A percentile compares a stretch with the other conserved stretches of the same genome.
phyloP scores from a whole-genome alignment of 495 filamentous ascomycete genomes.

The Aspergillus kassunensis region DNA sequence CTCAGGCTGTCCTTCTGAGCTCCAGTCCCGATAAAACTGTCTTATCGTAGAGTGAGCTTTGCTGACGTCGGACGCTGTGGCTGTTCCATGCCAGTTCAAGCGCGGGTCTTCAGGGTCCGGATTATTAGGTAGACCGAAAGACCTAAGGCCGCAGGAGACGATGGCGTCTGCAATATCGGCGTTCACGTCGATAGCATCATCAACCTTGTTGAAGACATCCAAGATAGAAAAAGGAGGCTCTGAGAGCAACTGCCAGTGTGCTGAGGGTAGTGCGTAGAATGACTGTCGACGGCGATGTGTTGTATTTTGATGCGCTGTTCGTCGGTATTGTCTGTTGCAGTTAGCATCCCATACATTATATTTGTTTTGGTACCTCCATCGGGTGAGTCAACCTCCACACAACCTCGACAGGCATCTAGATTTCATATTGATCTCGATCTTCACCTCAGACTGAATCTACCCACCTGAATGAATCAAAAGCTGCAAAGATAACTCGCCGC shows the following conservation, averaged over 20 bases:
- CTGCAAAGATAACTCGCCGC: conserved; percentile 65
- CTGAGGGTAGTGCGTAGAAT: conserved; percentile 84
- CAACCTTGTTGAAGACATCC: conserved; percentile 68
- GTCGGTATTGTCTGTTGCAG: conserved; percentile 69
- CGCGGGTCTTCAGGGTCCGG: conserved; percentile 30
- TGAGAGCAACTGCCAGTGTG: conserved; percentile 77
- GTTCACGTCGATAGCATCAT: conserved; percentile 86
- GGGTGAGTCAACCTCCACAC: too few species aligned
- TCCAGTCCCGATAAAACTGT: conserved; percentile 97
- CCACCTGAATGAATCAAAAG: conserved; percentile 82
- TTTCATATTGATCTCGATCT: too few species aligned
- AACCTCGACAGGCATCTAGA: neutral
- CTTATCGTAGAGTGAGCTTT: conserved; percentile 87
- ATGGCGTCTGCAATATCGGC: conserved; percentile 79
- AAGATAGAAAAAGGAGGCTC: conserved; percentile 77
- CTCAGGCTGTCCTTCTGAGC: conserved; percentile 68
- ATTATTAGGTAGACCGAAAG: conserved; percentile 52
- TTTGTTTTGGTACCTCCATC: too few species aligned
- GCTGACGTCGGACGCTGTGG: conserved; percentile 69
- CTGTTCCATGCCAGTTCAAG: conserved; percentile 58
- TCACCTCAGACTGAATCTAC: conserved; percentile 27
- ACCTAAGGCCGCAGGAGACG: conserved; percentile 57
- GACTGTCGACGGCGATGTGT: conserved; percentile 85
- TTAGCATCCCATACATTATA: too few species aligned
- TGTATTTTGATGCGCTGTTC: conserved; percentile 74